Evolutionary conservation across 1,284 basidiomycete genomes (phyloP).

Genomic region (Sanghuangporus sanghuang): DNA sequence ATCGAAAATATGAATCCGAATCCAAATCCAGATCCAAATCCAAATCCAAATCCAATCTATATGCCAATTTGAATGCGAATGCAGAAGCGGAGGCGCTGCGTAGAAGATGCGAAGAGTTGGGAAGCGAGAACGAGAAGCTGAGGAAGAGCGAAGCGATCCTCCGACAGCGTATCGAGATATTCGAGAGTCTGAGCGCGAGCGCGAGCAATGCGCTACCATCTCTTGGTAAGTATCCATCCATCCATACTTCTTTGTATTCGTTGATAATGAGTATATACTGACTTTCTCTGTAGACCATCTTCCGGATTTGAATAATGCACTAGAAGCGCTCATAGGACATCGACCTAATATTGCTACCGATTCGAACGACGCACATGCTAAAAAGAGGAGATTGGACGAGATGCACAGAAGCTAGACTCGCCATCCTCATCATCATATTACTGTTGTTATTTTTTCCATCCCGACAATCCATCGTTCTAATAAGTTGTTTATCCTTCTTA

Average conservation of each 20-base stretch:
- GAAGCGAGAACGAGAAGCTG: constrained; percentile 1
- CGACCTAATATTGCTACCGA: too few species aligned
- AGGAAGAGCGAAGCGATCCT: background rate
- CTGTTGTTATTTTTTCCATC: too few species aligned
- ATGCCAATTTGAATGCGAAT: background rate
- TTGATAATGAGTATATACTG: background rate
- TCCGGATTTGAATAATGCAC: too few species aligned
- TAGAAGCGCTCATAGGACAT: too few species aligned
- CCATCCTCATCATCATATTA: too few species aligned
- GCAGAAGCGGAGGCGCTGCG: background rate
- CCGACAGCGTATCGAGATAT: background rate
- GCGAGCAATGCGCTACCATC: background rate
- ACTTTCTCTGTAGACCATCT: too few species aligned
- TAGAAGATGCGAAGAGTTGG: background rate
- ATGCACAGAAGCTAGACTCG: too few species aligned
- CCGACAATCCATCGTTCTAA: too few species aligned
- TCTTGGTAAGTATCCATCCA: background rate
- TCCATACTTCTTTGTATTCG: background rate
- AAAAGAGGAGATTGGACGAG: too few species aligned
- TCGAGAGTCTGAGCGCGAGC: background rate
- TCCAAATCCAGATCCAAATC: too few species aligned
- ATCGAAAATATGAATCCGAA: background rate
- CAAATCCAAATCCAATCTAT: background rate
- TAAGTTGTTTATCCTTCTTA: too few species aligned
- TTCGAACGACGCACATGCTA: too few species aligned